Base-by-base conservation (phyloP, 179 eudicot genomes). In the Gypsophila paniculata region DNA sequence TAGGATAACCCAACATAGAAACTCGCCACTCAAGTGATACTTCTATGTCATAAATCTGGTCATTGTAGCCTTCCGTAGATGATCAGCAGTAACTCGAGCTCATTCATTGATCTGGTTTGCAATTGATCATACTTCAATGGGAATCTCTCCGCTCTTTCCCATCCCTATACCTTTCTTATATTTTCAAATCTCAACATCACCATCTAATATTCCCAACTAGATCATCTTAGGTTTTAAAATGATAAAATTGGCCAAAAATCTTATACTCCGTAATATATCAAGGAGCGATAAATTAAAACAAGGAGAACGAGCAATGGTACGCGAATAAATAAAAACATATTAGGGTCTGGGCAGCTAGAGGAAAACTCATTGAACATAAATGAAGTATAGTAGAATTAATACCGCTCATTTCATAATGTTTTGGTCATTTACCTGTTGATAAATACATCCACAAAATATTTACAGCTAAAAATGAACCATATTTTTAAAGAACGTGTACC, bases 401-500 rank as follows among this genome's bases (percentile, higher is more conserved):
- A 29, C 34, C 34, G 4, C 2, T 29, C 34, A 44, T 65, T 65
- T 42, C 18, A 65, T 8, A 21, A 18, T n/a, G 17, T 36, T 11
- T 64, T 42, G 8, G 51, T 19, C 52, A 42, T 64, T 42, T 64
- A 42, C 15, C 1, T 6, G 52, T 0, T 46, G 44, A 46, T 46
- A 46, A 46, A 46, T 46, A 46, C 52, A 46, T 4, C 15, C 52
- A 46, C 52, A 10, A 13, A 10, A 1, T 12, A 3, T 65, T 65
- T 39, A 11, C 25, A 22, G 29, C 2, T 18, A 66, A 32, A 19
- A 62, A 59, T 38, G 29, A 75, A 68, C 48, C 54, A 63, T 32
- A 36, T 34, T 25, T 23, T 38, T 32, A 17, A 26, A 22, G 53
- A 17, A 64, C 46, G 48, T 15, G 61, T 60, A 93, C 98, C 98